Evolutionary conservation across 345 rosid genomes (phyloP).

Genomic region (Salix viminalis): DNA sequence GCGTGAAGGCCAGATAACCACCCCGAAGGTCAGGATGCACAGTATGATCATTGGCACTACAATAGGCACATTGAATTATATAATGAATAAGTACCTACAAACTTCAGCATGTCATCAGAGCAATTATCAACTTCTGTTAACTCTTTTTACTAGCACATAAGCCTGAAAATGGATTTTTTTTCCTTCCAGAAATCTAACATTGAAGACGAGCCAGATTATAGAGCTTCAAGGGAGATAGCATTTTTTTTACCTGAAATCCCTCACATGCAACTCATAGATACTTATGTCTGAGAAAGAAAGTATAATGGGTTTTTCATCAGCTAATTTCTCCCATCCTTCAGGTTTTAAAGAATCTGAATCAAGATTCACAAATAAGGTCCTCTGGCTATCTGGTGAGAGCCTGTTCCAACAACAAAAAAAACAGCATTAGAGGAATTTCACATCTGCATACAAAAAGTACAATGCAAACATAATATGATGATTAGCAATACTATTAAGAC

Average conservation of each 20-base stretch:
- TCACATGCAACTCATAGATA: slow-evolving; percentile 86
- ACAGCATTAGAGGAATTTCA: slow-evolving; percentile 12
- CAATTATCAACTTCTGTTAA: background rate
- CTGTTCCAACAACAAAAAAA: slow-evolving; percentile 38
- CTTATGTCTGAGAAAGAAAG: slow-evolving; percentile 67
- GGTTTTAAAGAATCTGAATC: slow-evolving; percentile 59
- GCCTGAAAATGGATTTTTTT: background rate
- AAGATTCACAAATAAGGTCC: slow-evolving; percentile 70
- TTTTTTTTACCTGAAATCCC: slow-evolving; percentile 77
- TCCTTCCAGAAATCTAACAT: background rate
- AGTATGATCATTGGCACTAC: slow-evolving; percentile 62
- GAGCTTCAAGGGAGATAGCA: background rate
- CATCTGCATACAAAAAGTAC: background rate
- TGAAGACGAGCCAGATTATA: slow-evolving; percentile 7
- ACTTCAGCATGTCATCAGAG: background rate
- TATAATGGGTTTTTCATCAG: slow-evolving; percentile 57
- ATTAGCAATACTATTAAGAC: background rate
- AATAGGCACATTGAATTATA: slow-evolving; percentile 22
- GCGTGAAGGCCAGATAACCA: slow-evolving; percentile 80
- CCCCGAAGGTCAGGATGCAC: slow-evolving; percentile 60
- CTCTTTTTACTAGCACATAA: background rate
- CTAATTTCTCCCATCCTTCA: slow-evolving; percentile 75
- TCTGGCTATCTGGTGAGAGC: slow-evolving; percentile 78
- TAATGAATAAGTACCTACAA: slow-evolving; percentile 13
- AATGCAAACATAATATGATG: background rate